These are phyloP conservation scores for Pseudocercospora ulei DNA, from an alignment of 2,329 filamentous ascomycete genomes.

Conservation along the genomic window DNA sequence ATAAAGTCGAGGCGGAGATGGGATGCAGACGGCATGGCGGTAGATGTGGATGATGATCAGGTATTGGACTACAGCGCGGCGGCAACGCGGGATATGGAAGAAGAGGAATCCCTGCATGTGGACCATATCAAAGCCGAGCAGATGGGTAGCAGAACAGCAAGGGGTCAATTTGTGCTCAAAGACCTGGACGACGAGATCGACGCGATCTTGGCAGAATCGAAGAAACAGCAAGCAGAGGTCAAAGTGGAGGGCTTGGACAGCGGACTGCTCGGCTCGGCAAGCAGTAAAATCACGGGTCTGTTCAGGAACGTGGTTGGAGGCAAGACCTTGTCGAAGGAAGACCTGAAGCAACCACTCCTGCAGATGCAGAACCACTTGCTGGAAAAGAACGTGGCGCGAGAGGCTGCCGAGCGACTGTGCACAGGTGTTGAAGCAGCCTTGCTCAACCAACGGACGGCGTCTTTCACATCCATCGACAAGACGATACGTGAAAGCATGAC, in stretches of 20 bases:
- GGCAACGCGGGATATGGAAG: conserved; percentile 45
- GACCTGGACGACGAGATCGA: conserved; percentile 91
- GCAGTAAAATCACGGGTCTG: conserved; percentile 74
- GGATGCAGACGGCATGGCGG: conserved; percentile 79
- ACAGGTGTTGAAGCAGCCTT: conserved; percentile 85
- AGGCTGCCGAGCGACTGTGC: conserved; percentile 83
- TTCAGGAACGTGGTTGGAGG: conserved; percentile 94
- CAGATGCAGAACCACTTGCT: conserved; percentile 92
- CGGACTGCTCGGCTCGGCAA: conserved; percentile 66
- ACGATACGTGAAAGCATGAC: conserved; percentile 82
- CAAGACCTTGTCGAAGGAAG: conserved; percentile 78
- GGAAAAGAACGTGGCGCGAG: conserved; percentile 90
- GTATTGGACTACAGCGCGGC: conserved; percentile 81
- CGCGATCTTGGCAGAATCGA: conserved; percentile 72
- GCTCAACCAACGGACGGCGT: conserved; percentile 80
- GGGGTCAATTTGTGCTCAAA: conserved; percentile 87
- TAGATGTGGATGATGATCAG: conserved; percentile 67
- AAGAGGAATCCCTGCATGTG: conserved; percentile 45
- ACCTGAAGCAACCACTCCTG: conserved; percentile 85
- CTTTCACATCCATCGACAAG: conserved; percentile 68
- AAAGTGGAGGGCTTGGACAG: conserved; percentile 50
- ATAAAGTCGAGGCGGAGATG: conserved; percentile 82
- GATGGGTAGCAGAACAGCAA: conserved; percentile 75
- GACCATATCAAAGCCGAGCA: conserved; percentile 67
- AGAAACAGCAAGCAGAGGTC: conserved; percentile 49